Base-by-base conservation (phyloP, 345 rosid genomes). In the Psidium guajava region DNA sequence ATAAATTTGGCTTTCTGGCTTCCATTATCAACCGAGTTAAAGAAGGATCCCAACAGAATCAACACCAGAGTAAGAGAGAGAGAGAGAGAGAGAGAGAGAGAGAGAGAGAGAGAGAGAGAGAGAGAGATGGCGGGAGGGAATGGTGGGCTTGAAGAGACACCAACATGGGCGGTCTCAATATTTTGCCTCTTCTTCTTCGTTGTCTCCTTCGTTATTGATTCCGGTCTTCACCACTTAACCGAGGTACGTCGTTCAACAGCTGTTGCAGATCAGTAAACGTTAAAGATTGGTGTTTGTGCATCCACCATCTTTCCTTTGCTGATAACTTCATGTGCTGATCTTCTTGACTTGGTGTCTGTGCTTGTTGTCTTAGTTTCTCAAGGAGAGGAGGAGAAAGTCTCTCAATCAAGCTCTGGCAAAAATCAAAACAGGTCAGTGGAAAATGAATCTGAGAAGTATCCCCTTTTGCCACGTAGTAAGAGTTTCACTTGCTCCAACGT, bases 111-210 rank as follows among this genome's bases (percentile, higher is more conserved):
- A 36, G 36, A 36, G 36, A 36, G 36, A 36, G 36, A 36, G 36
- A 54, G 56, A 54, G 56, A 54, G 75, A 64, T 32, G 75, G 75
- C 16, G 75, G 75, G 44, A 32, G 75, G 22, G 12, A 7, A 82
- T 3, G n/a, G 53, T 6, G 83, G 42, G 57, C 87, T 88, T 77
- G 88, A 88, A 54, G 44, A 83, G 21, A 86, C 90, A 6, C 90
- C 90, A 53, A 88, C 86, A 27, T 88, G 88, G 90, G 90, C 86
- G 27, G 85, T 85, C 83, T 86, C 88, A 6, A 51, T 86, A 83
- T 80, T 88, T 84, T 84, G 88, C 74, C 83, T 86, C n/a, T 85
- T 87, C 59, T 75, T 88, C 64, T 82, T 85, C 81, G 49, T 88
- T 36, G 40, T 85, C 11, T 86, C 87, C 40, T 61, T 81, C 32